Evolutionary conservation across 2,329 filamentous ascomycete species (phyloP).

Genomic region (Zalaria sp.): DNA sequence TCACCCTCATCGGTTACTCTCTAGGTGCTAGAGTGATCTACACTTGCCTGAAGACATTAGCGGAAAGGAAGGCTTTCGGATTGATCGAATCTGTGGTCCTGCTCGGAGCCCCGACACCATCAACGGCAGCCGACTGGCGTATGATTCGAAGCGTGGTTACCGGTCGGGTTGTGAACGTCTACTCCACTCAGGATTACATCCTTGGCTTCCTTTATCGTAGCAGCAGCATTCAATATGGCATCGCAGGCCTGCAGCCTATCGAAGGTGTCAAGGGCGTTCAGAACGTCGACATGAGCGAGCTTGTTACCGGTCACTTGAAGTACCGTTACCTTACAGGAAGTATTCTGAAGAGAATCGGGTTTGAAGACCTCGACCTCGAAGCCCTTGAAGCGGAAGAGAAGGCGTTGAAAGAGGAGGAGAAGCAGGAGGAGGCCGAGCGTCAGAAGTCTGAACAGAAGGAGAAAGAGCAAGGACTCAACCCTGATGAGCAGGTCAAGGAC

Average conservation of each 20-base stretch:
- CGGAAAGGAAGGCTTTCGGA: constrained; percentile 67
- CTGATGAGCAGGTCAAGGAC: constrained; percentile 17
- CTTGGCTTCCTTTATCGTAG: constrained; percentile 79
- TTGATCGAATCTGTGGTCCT: constrained; percentile 72
- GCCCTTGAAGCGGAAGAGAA: constrained; percentile 33
- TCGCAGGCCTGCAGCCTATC: constrained; percentile 70
- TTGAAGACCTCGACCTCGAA: constrained; percentile 35
- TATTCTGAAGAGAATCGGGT: constrained; percentile 38
- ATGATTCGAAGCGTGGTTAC: constrained; percentile 63
- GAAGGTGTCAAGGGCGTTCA: constrained; percentile 50
- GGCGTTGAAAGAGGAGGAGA: constrained; percentile 21
- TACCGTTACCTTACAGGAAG: constrained; percentile 37
- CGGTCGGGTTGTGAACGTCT: constrained; percentile 76
- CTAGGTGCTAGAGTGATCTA: constrained; percentile 50
- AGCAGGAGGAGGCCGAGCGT: constrained; percentile 21
- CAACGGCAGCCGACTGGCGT: constrained; percentile 58
- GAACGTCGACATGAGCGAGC: constrained; percentile 38
- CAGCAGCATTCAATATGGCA: constrained; percentile 66
- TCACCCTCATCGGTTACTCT: constrained; percentile 25
- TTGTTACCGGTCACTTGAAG: constrained; percentile 35
- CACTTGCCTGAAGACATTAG: constrained; percentile 62
- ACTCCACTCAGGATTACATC: constrained; percentile 74
- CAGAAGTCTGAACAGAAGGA: constrained; percentile 14
- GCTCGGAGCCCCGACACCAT: constrained; percentile 68
- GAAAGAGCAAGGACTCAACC: constrained; percentile 3